Evolutionary conservation across 257 asterid genomes (phyloP).

Genomic region (Primulina huaijiensis): DNA sequence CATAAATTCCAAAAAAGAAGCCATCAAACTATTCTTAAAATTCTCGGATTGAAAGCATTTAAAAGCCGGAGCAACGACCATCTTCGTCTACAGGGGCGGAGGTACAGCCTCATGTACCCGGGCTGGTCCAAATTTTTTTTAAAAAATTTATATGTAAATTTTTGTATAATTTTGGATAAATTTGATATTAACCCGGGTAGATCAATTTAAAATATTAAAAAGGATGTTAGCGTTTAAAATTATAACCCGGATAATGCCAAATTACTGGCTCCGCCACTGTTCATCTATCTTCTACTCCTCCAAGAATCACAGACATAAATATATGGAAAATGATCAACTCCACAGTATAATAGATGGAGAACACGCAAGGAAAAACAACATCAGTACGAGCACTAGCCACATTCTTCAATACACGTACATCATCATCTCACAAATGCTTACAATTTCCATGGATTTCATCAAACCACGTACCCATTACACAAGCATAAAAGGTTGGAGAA

Average conservation of each 20-base stretch:
- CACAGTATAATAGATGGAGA: background rate
- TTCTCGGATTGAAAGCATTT: background rate
- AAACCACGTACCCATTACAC: background rate
- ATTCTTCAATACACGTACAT: background rate
- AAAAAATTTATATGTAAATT: no score
- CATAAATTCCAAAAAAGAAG: background rate
- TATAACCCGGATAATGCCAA: no score
- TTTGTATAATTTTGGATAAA: no score
- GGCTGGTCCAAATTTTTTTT: no score
- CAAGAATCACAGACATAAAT: slow-evolving; percentile 13
- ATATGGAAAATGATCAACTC: background rate
- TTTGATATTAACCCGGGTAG: no score
- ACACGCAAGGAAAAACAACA: slow-evolving; percentile 16
- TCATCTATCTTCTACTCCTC: background rate
- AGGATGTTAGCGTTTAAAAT: no score
- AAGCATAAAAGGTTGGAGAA: background rate
- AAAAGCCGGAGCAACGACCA: background rate
- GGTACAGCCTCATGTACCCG: no score
- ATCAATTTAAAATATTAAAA: no score
- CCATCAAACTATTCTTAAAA: background rate
- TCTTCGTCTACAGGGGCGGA: no score
- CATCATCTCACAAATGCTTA: slow-evolving; percentile 2
- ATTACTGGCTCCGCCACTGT: no score
- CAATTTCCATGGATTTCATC: slow-evolving; percentile 2
- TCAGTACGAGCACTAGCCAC: background rate